These are phyloP conservation scores for Umbilicus rupestris DNA, from an alignment of 164 flowering plant genomes.

Conservation along the genomic window DNA sequence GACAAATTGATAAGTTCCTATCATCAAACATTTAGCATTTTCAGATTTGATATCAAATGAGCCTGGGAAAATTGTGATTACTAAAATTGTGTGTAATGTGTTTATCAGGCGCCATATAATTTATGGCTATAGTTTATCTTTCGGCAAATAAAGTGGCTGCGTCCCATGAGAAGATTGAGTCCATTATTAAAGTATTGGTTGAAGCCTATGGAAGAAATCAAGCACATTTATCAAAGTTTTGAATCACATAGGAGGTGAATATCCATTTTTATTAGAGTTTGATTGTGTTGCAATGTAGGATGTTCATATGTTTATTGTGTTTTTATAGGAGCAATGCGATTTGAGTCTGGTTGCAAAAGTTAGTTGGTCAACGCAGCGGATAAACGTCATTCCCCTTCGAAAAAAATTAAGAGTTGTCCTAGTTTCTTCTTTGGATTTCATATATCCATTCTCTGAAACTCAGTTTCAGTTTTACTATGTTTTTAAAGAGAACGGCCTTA, in stretches of 20 bases:
- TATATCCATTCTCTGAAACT: no score
- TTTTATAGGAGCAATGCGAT: conserved; percentile 68
- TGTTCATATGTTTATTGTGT: neutral
- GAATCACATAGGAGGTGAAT: neutral
- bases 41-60: no score
- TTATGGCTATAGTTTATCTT: conserved; percentile 58
- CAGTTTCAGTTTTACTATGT: no score
- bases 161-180: conserved; percentile 77
- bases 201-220: conserved; percentile 81
- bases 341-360: conserved; percentile 92
- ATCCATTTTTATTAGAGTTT: neutral
- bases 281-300: neutral
- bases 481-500: no score
- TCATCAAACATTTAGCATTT: no score
- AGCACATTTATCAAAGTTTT: conserved; percentile 37
- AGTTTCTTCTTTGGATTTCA: no score
- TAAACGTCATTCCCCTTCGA: conserved; percentile 56
- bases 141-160: conserved; percentile 76
- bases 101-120: conserved; percentile 79
- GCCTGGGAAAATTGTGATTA: conserved; percentile 11
- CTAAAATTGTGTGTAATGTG: conserved; percentile 67
- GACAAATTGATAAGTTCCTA: no score
- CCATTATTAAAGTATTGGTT: conserved; percentile 70
- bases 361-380: conserved; percentile 67
- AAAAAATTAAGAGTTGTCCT: no score